phyloP scores from a whole-genome alignment of 1,284 basidiomycete species.

The Sanghuangporus baumii region DNA sequence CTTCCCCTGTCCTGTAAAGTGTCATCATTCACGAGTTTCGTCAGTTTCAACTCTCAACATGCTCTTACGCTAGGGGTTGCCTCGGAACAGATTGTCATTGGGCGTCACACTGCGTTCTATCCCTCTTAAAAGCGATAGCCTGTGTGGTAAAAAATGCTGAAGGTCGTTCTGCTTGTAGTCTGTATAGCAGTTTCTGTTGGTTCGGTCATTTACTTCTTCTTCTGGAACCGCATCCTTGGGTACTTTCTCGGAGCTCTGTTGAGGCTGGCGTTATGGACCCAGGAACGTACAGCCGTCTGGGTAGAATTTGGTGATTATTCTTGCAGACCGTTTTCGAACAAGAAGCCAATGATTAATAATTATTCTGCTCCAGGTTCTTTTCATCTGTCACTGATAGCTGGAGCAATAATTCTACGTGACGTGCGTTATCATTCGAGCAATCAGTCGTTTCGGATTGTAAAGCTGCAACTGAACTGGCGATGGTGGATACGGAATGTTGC shows the following conservation, averaged over 20 bases:
- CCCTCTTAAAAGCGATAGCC: neutral
- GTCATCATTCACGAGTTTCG: too few relatives aligned
- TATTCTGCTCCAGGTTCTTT: constrained; percentile 57
- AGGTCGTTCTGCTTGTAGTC: constrained; percentile 59
- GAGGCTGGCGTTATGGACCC: constrained; percentile 67
- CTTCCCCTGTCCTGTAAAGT: neutral
- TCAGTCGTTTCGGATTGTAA: constrained; percentile 77
- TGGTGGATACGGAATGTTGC: constrained; percentile 83
- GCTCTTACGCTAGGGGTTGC: neutral
- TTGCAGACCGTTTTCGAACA: neutral
- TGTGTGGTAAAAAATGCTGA: constrained; percentile 40
- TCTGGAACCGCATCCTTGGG: constrained; percentile 81
- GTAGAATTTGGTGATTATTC: constrained; percentile 60
- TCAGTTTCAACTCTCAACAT: neutral
- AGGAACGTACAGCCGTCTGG: constrained; percentile 65
- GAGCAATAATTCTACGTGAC: constrained; percentile 82
- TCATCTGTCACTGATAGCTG: constrained; percentile 84
- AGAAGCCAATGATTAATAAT: neutral
- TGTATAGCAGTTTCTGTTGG: constrained; percentile 68
- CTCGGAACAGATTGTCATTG: neutral
- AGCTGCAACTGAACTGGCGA: constrained; percentile 82
- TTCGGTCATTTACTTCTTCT: constrained; percentile 80
- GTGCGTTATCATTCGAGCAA: constrained; percentile 86
- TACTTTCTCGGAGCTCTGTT: constrained; percentile 55
- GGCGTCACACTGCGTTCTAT: neutral